Conservation (phyloP, 495 filamentous ascomycete genomes). For the Aspergillus sclerotiicarbonarius region DNA sequence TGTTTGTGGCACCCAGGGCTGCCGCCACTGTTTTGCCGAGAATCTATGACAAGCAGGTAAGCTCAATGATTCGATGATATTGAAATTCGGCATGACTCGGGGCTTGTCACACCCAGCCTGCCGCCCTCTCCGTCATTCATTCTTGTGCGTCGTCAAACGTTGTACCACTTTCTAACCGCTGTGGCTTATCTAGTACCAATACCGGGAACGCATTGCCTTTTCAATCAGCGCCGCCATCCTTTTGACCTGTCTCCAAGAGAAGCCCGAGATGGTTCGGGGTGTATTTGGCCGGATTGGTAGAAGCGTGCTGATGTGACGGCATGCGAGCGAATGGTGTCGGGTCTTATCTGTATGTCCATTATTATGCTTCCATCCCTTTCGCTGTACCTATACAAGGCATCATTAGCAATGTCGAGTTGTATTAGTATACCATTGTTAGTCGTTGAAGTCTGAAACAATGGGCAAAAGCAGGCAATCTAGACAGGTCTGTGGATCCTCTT, state of each 20-base stretch:
- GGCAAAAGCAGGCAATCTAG: too few relatives aligned
- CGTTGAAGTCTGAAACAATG: too few relatives aligned
- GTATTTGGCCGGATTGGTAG: constrained; percentile 66
- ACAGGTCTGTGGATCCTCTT: too few relatives aligned
- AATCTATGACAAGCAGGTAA: constrained; percentile 62
- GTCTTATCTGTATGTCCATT: not conserved
- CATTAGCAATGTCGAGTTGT: too few relatives aligned
- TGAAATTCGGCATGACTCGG: constrained; percentile 13
- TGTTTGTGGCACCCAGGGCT: constrained; percentile 86
- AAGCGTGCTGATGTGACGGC: constrained; percentile 47
- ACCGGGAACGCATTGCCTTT: constrained; percentile 74
- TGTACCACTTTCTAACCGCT: constrained; percentile 24
- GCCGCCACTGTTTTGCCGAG: constrained; percentile 75
- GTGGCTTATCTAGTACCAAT: constrained; percentile 55
- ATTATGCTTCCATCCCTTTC: not conserved
- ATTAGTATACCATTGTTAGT: too few relatives aligned
- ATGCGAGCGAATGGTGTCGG: not conserved
- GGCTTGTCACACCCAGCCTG: constrained; percentile 26
- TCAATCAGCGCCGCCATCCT: constrained; percentile 72
- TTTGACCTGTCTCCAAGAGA: constrained; percentile 67
- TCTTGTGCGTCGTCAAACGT: constrained; percentile 7
- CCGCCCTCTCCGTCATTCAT: constrained; percentile 13
- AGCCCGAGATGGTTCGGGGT: constrained; percentile 65
- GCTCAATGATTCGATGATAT: constrained; percentile 17
- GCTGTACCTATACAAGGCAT: too few relatives aligned